Percentiles rank a stretch among this genome's conserved stretches.
These are phyloP conservation scores for Penicillium robsamsonii DNA, from an alignment of 495 filamentous ascomycete species.

Conservation along the genomic window DNA sequence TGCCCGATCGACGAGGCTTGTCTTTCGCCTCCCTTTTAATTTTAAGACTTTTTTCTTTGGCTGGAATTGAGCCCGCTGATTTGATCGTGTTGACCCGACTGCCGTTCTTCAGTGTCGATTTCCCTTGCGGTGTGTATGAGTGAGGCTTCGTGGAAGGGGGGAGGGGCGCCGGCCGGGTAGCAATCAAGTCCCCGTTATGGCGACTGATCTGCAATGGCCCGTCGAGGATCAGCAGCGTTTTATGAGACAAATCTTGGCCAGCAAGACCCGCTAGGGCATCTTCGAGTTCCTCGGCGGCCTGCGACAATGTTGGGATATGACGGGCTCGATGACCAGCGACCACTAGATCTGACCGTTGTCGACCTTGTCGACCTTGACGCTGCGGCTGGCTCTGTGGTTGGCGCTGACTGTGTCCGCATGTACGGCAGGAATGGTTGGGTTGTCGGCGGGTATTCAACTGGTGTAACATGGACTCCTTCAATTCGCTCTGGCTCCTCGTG, in stretches of 20 bases:
- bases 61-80: not conserved
- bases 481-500: not conserved
- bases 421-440: not conserved
- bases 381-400: not conserved
- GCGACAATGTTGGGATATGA: slow-evolving; percentile 28
- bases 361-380: not conserved
- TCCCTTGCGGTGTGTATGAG: slow-evolving; percentile 8
- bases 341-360: not conserved
- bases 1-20: slow-evolving; percentile 1
- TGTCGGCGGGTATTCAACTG: not conserved
- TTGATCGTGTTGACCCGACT: not conserved
- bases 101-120: not conserved
- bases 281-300: slow-evolving; percentile 36
- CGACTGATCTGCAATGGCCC: slow-evolving; percentile 40
- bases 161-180: slow-evolving; percentile 37
- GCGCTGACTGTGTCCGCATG: not conserved
- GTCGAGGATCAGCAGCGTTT: slow-evolving; percentile 25
- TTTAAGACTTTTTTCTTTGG: not conserved
- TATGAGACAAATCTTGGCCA: slow-evolving; percentile 10
- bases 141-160: slow-evolving; percentile 32
- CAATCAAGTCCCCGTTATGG: slow-evolving; percentile 37
- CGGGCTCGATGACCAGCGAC: slow-evolving; percentile 11
- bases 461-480: not conserved
- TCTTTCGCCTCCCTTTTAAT: not conserved
- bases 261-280: slow-evolving; percentile 29